Evolutionary conservation across 2,329 filamentous ascomycete genomes (phyloP), one percentile per base, ranked within the genome.

Genomic region (Kalmusia sp.): DNA sequence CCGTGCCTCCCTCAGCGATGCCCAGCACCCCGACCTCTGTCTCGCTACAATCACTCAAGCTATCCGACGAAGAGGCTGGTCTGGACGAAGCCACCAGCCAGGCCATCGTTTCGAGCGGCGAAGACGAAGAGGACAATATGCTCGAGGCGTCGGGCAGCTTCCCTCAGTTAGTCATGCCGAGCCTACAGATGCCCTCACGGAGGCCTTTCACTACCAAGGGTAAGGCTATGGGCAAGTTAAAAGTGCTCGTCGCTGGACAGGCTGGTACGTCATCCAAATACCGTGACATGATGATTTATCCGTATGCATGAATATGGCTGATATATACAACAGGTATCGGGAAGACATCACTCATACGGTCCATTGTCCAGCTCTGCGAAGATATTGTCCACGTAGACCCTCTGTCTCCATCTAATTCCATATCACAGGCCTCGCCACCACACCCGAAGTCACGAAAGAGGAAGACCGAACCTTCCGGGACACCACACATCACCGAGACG

Each of bases 91-190:
- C 75, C 41, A 77, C 75, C 24, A 86, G 81, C 57, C 84, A 86
- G 62, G 81, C 79, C 3, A 70, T 86, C 14, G 77, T 74, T 14
- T 86, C 82, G 17, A 75, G 80, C 65, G 77, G 81, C 58, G 78
- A 87, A 62, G 78, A 85, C 67, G 87, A 84, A 70, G 77, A 64
- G 19, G 64, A 65, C 25, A 63, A 58, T 22, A 63, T 62, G 47
- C 52, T 57, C 38, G 81, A 80, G 35, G 51, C 52, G 19, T 54
- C 61, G n/a, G 59, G 49, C 49, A 62, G 68, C 58, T 71, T 77
- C 34, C 89, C 89, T 21, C 93, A 98, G 73, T 83, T 99, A n/a
- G 91, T 99, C 55, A 99, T 99, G 95, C 95, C 95, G 4, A 96
- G 92, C 68, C 88, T 99, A 65, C 87, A 86, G 57, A 95, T 99